Conservation (phyloP, 495 filamentous ascomycete genomes). For the Podospora tetraspora region DNA sequence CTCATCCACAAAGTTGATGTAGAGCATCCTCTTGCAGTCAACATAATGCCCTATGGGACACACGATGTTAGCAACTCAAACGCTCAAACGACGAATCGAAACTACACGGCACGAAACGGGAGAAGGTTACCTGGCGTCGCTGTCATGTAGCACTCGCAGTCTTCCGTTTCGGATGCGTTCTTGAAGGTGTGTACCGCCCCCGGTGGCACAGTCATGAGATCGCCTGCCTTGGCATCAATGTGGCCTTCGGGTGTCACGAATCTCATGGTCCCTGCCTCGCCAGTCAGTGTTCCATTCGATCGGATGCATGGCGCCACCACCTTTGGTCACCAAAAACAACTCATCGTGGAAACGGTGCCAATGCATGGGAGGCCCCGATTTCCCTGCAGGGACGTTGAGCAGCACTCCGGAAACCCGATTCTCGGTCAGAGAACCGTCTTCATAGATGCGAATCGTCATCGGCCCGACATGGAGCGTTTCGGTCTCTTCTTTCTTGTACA, state of each 20-base stretch:
- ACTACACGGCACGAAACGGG: not conserved
- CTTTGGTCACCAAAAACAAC: slow-evolving; percentile 49
- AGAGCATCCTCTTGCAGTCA: slow-evolving; percentile 22
- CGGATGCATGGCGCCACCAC: slow-evolving; percentile 31
- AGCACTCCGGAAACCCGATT: slow-evolving; percentile 46
- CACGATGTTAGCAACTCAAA: slow-evolving; percentile 1
- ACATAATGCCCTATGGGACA: slow-evolving; percentile 25
- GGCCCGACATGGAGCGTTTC: slow-evolving; percentile 30
- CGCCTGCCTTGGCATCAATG: slow-evolving; percentile 43
- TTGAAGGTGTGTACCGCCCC: slow-evolving; percentile 50
- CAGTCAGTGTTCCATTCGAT: not conserved
- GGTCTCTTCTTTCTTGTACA: slow-evolving; percentile 22
- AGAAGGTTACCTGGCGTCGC: slow-evolving; percentile 40
- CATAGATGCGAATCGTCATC: slow-evolving; percentile 28
- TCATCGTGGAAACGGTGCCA: slow-evolving; percentile 50
- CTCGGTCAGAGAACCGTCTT: slow-evolving; percentile 35
- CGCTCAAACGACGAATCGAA: not conserved
- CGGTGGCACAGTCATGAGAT: slow-evolving; percentile 48
- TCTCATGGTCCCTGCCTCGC: slow-evolving; percentile 24
- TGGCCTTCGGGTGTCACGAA: slow-evolving; percentile 40
- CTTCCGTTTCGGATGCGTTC: slow-evolving; percentile 47
- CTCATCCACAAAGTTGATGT: not conserved
- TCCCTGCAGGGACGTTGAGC: slow-evolving; percentile 42
- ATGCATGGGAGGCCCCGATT: slow-evolving; percentile 41
- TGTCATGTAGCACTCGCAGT: slow-evolving; percentile 51